Evolutionary conservation across 78 protist genomes (phyloP).

Genomic region (Dictyostelium citrinum): DNA sequence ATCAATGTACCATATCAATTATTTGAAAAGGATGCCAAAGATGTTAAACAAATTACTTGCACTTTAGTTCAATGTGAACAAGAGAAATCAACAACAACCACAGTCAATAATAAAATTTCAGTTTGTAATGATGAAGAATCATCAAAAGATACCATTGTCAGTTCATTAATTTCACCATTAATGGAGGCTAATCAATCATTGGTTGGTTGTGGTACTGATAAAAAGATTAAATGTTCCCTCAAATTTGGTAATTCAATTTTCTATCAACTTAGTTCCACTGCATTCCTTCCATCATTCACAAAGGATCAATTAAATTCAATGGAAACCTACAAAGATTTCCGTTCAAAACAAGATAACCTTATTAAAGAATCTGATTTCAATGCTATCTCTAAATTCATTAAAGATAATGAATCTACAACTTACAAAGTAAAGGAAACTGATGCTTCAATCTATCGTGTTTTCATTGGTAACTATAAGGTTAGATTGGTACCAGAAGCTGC

Average conservation of each 20-base stretch:
- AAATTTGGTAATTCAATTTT: slow-evolving; percentile 16
- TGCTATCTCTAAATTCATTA: neutral
- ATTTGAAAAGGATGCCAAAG: neutral
- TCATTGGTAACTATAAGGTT: slow-evolving; percentile 7
- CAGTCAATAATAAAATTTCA: neutral
- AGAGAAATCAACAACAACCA: neutral
- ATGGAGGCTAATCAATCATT: slow-evolving; percentile 6
- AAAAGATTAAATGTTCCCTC: slow-evolving; percentile 1
- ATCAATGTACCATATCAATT: slow-evolving; percentile 12
- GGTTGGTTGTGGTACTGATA: neutral
- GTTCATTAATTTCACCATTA: neutral
- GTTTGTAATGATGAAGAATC: slow-evolving; percentile 5
- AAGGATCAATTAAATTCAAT: neutral
- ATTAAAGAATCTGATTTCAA: slow-evolving; percentile 7
- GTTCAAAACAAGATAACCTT: slow-evolving; percentile 9
- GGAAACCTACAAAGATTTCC: slow-evolving; percentile 11
- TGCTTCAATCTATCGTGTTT: neutral
- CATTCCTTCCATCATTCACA: neutral
- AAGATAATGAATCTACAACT: neutral
- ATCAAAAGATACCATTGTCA: neutral
- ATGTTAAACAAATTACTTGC: neutral
- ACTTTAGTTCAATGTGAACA: neutral
- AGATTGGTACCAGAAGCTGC: neutral
- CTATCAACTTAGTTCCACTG: neutral
- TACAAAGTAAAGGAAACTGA: neutral